A percentile compares a stretch with the other conserved stretches of the same genome.
Evolutionary conservation across 495 filamentous ascomycete genomes (phyloP).

Genomic region (Xylaria flabelliformis): DNA sequence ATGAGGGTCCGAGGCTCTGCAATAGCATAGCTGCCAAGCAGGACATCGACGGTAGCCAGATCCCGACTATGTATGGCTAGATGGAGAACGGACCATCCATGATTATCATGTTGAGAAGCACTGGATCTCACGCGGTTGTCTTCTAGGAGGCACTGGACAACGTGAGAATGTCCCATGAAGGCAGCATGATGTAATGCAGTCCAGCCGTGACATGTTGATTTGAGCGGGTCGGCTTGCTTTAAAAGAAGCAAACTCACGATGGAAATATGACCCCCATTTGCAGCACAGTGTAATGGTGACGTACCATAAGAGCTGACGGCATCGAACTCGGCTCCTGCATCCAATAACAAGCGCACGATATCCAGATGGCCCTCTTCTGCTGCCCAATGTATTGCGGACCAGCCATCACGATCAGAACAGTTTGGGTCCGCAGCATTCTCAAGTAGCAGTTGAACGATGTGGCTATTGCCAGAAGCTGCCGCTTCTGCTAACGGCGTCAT

Average conservation of each 20-base stretch:
- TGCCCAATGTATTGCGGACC: slow-evolving; percentile 42
- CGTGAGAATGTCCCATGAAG: slow-evolving; percentile 31
- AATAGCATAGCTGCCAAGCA: slow-evolving; percentile 38
- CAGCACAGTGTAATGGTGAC: slow-evolving; percentile 43
- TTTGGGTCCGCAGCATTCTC: slow-evolving; percentile 32
- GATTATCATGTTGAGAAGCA: slow-evolving; percentile 41
- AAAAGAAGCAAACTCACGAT: slow-evolving; percentile 41
- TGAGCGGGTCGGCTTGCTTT: slow-evolving; percentile 36
- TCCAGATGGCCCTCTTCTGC: slow-evolving; percentile 45
- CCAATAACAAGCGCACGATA: slow-evolving; percentile 39
- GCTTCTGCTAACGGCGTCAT: slow-evolving; percentile 8
- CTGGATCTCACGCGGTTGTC: slow-evolving; percentile 34
- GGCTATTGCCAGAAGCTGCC: not conserved
- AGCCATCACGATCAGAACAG: slow-evolving; percentile 37
- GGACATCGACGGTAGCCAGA: slow-evolving; percentile 35
- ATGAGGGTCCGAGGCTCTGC: slow-evolving; percentile 33
- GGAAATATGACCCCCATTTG: slow-evolving; percentile 41
- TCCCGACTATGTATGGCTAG: slow-evolving; percentile 41
- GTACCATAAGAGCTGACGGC: slow-evolving; percentile 43
- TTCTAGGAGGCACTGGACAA: slow-evolving; percentile 33
- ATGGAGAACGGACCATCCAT: slow-evolving; percentile 47
- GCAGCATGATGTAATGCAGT: slow-evolving; percentile 29
- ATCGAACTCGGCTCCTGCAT: slow-evolving; percentile 36
- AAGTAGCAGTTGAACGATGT: not conserved
- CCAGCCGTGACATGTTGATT: slow-evolving; percentile 39